These are phyloP conservation scores for Microbotryum violaceum DNA, from an alignment of 1,284 basidiomycete species.

Conservation along the genomic window DNA sequence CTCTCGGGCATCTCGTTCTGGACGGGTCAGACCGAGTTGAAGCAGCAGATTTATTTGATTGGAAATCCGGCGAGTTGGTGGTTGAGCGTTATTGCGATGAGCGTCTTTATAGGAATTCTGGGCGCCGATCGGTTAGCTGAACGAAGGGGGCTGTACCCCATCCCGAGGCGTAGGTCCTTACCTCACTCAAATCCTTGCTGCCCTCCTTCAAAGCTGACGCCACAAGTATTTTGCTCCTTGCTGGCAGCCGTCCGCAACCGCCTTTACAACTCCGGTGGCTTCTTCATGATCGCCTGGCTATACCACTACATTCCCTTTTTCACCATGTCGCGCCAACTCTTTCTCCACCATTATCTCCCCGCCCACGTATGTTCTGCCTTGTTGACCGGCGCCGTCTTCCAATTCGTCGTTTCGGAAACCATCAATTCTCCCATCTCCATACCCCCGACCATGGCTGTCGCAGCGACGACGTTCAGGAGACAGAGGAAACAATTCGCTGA, in stretches of 20 bases:
- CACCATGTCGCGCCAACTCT: slow-evolving; percentile 93
- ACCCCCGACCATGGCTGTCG: slow-evolving; percentile 33
- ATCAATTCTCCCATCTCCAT: slow-evolving; percentile 86
- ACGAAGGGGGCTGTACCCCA: slow-evolving; percentile 72
- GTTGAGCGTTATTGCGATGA: slow-evolving; percentile 74
- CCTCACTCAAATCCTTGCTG: background rate
- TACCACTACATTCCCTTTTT: slow-evolving; percentile 97
- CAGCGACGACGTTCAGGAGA: slow-evolving; percentile 55
- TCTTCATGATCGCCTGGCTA: slow-evolving; percentile 89
- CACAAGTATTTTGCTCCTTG: background rate
- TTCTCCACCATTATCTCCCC: slow-evolving; percentile 96
- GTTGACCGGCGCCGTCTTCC: slow-evolving; percentile 82
- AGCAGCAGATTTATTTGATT: slow-evolving; percentile 92
- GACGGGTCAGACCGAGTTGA: slow-evolving; percentile 69
- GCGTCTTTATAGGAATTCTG: slow-evolving; percentile 80
- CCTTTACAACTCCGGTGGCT: slow-evolving; percentile 87
- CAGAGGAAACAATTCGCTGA: slow-evolving; percentile 58
- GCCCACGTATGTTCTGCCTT: slow-evolving; percentile 72
- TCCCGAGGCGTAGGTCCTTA: slow-evolving; percentile 64
- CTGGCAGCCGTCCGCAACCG: slow-evolving; percentile 77
- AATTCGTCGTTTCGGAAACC: slow-evolving; percentile 77
- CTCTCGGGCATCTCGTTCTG: slow-evolving; percentile 95
- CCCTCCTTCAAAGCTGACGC: background rate
- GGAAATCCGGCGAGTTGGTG: slow-evolving; percentile 95
- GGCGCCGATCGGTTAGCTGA: slow-evolving; percentile 82